phyloP scores from a whole-genome alignment of 2,329 filamentous ascomycete genomes.

The Cordyceps farinosa region DNA sequence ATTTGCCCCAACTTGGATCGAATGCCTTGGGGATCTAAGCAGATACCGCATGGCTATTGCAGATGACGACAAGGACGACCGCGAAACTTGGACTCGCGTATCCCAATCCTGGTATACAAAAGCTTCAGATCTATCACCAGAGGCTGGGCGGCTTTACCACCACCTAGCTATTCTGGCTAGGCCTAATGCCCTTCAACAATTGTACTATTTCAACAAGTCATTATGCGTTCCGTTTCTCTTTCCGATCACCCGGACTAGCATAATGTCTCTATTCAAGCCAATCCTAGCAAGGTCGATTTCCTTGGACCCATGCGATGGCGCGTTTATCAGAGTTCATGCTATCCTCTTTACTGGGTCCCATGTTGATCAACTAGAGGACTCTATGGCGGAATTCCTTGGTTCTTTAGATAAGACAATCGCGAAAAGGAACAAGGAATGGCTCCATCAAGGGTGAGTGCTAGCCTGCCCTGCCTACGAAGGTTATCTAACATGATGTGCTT shows the following conservation, averaged over 20 bases:
- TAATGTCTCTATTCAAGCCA: constrained; percentile 66
- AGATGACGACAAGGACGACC: constrained; percentile 69
- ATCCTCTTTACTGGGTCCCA: constrained; percentile 56
- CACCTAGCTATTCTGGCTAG: constrained; percentile 78
- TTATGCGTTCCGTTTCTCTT: constrained; percentile 68
- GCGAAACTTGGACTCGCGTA: constrained; percentile 78
- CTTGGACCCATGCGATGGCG: constrained; percentile 46
- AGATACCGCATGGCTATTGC: constrained; percentile 89
- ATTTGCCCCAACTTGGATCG: constrained; percentile 89
- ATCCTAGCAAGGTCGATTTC: constrained; percentile 41
- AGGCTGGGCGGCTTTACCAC: constrained; percentile 77
- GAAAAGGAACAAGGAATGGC: constrained; percentile 47
- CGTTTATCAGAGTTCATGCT: constrained; percentile 62
- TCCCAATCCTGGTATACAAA: constrained; percentile 81
- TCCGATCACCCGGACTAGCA: constrained; percentile 62
- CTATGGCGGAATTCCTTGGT: constrained; percentile 47
- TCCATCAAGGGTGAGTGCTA: constrained; percentile 40
- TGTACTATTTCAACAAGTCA: constrained; percentile 69
- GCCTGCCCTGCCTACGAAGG: background rate
- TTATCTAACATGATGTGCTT: background rate
- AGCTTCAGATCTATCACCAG: constrained; percentile 72
- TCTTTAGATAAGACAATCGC: constrained; percentile 57
- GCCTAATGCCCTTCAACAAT: constrained; percentile 65
- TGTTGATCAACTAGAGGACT: constrained; percentile 42
- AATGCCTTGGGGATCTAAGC: constrained; percentile 82